phyloP scores from a whole-genome alignment of 495 filamentous ascomycete species.

The Penicillium diatomitis region DNA sequence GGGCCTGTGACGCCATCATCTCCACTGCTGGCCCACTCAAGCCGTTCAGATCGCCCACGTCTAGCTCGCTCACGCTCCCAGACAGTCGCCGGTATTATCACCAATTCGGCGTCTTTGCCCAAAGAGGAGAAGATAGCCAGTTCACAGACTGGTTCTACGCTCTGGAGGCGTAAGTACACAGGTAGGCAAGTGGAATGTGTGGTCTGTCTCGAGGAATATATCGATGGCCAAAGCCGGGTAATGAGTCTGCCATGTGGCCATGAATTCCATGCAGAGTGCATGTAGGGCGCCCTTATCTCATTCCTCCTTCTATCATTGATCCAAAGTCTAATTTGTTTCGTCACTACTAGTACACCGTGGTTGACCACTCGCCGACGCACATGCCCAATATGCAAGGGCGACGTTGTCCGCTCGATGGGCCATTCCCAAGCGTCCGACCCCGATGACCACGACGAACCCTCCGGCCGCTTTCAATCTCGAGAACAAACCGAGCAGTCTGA shows the following conservation, averaged over 20 bases:
- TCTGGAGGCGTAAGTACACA: slow-evolving; percentile 74
- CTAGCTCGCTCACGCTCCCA: slow-evolving; percentile 52
- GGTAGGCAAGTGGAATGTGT: slow-evolving; percentile 88
- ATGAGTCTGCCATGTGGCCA: slow-evolving; percentile 99
- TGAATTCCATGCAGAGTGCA: slow-evolving; percentile 97
- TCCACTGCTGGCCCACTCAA: slow-evolving; percentile 49
- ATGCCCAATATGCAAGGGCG: slow-evolving; percentile 95
- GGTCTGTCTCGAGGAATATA: slow-evolving; percentile 95
- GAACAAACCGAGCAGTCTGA: slow-evolving; percentile 16
- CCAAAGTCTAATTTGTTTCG: too few relatives aligned
- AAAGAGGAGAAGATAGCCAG: slow-evolving; percentile 31
- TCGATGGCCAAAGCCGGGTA: slow-evolving; percentile 86
- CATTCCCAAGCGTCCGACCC: slow-evolving; percentile 39
- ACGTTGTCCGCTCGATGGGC: slow-evolving; percentile 67
- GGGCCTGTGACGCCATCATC: slow-evolving; percentile 60
- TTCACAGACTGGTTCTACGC: slow-evolving; percentile 43
- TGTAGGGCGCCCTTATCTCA: slow-evolving; percentile 50
- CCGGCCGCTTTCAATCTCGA: slow-evolving; percentile 21
- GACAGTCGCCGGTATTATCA: slow-evolving; percentile 48
- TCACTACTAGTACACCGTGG: slow-evolving; percentile 76
- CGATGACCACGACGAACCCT: slow-evolving; percentile 38
- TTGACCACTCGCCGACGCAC: slow-evolving; percentile 87
- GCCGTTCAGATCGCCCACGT: slow-evolving; percentile 20
- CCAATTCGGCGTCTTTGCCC: slow-evolving; percentile 24
- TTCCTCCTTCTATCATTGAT: too few relatives aligned